phyloP scores from a whole-genome alignment of 495 filamentous ascomycete species.

The Podospora australis region DNA sequence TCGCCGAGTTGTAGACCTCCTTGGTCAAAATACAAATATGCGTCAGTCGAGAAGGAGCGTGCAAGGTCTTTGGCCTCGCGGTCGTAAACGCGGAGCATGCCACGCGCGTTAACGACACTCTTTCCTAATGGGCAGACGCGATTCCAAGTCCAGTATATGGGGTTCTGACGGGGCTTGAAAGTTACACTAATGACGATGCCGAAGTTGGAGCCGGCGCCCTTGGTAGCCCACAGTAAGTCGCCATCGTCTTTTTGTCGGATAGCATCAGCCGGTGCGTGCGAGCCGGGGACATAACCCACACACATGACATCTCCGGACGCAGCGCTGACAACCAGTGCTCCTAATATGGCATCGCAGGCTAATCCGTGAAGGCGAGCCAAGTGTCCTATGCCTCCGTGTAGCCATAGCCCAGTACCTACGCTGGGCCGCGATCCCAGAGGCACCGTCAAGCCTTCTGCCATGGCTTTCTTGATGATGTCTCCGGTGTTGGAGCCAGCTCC shows the following conservation, averaged over 20 bases:
- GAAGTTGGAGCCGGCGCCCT: constrained; percentile 58
- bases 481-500: constrained; percentile 50
- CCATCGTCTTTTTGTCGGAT: constrained; percentile 41
- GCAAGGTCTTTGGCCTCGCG: constrained; percentile 37
- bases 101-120: constrained; percentile 36
- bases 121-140: no score
- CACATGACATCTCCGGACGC: constrained; percentile 42
- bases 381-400: constrained; percentile 62
- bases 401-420: constrained; percentile 55
- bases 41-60: constrained; percentile 46
- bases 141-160: no score
- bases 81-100: constrained; percentile 41
- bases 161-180: constrained; percentile 46
- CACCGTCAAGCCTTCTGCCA: constrained; percentile 47
- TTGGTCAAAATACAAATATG: constrained; percentile 50
- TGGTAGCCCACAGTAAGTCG: constrained; percentile 56
- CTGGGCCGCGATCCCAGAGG: constrained; percentile 56
- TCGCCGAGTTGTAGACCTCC: constrained; percentile 48
- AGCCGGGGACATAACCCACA: constrained; percentile 46
- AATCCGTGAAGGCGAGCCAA: constrained; percentile 52
- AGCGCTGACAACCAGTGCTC: constrained; percentile 52
- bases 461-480: constrained; percentile 49
- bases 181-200: constrained; percentile 55
- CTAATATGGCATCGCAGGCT: constrained; percentile 54
- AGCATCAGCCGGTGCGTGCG: constrained; percentile 42